These are phyloP conservation scores for Penicillium silybi DNA, from an alignment of 495 filamentous ascomycete species.

Conservation along the genomic window DNA sequence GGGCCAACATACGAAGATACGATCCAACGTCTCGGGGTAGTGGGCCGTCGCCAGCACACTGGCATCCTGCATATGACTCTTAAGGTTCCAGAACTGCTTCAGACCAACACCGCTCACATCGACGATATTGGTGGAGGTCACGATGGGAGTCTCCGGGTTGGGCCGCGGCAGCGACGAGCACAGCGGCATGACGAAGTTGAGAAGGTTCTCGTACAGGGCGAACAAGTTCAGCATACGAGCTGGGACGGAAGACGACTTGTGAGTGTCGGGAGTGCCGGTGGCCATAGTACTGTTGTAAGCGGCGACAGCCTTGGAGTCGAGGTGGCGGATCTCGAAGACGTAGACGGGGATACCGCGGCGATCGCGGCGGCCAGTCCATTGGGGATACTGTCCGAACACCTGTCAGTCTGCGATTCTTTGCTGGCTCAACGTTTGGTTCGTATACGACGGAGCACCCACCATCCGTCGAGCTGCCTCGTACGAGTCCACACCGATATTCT, in stretches of 20 bases:
- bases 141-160: slow-evolving; percentile 70
- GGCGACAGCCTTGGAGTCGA: slow-evolving; percentile 74
- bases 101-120: slow-evolving; percentile 79
- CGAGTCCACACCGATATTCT: slow-evolving; percentile 74
- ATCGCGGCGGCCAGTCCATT: slow-evolving; percentile 87
- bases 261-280: slow-evolving; percentile 55
- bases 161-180: slow-evolving; percentile 70
- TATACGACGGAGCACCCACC: slow-evolving; percentile 46
- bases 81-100: slow-evolving; percentile 91
- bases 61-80: slow-evolving; percentile 86
- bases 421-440: too few species aligned
- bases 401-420: background rate
- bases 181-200: slow-evolving; percentile 80
- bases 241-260: slow-evolving; percentile 46
- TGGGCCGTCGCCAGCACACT: slow-evolving; percentile 82
- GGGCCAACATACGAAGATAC: slow-evolving; percentile 64
- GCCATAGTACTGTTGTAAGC: slow-evolving; percentile 64
- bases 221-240: slow-evolving; percentile 74
- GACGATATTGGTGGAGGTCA: slow-evolving; percentile 85
- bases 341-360: slow-evolving; percentile 86
- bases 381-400: slow-evolving; percentile 62
- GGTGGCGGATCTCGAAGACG: slow-evolving; percentile 77
- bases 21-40: slow-evolving; percentile 86
- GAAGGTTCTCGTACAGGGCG: slow-evolving; percentile 84
- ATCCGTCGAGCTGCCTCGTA: slow-evolving; percentile 74